These are phyloP conservation scores for Helicocarpus griseus DNA, from an alignment of 2,329 filamentous ascomycete genomes.

Conservation along the genomic window DNA sequence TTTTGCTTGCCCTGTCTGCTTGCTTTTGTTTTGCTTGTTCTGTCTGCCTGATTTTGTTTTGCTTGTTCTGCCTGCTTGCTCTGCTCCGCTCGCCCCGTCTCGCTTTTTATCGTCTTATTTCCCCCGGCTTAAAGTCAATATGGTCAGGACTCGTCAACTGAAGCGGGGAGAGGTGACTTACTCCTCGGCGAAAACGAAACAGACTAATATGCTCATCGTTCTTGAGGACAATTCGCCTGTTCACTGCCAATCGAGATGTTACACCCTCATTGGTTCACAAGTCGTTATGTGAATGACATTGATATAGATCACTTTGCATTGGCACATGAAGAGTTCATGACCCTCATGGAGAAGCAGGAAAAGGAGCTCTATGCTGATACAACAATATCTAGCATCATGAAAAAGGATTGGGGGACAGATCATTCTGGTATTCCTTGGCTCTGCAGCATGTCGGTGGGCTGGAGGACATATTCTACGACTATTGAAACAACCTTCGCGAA, in stretches of 20 bases:
- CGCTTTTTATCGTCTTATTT: neutral
- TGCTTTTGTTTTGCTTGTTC: too few relatives aligned
- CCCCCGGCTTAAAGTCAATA: neutral
- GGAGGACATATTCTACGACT: neutral
- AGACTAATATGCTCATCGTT: neutral
- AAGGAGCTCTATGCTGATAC: neutral
- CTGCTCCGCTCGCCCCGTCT: neutral
- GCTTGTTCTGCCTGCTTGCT: neutral
- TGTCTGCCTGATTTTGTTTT: neutral
- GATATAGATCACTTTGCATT: slow-evolving; percentile 8
- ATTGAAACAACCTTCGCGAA: slow-evolving; percentile 10
- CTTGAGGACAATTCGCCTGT: slow-evolving; percentile 18
- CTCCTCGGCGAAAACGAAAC: neutral
- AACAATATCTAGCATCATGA: slow-evolving; percentile 3
- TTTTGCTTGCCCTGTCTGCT: too few relatives aligned
- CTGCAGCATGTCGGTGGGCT: neutral
- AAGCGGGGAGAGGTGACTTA: slow-evolving; percentile 1
- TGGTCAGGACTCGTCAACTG: slow-evolving; percentile 1
- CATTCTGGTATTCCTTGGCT: slow-evolving; percentile 2
- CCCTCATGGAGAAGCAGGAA: slow-evolving; percentile 6
- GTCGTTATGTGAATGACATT: slow-evolving; percentile 12
- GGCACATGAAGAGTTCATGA: slow-evolving; percentile 10
- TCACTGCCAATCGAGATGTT: slow-evolving; percentile 23
- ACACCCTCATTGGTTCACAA: slow-evolving; percentile 20
- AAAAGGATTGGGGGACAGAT: neutral